Conservation (phyloP, 495 filamentous ascomycete genomes). For the Aspergillus asperescens region DNA sequence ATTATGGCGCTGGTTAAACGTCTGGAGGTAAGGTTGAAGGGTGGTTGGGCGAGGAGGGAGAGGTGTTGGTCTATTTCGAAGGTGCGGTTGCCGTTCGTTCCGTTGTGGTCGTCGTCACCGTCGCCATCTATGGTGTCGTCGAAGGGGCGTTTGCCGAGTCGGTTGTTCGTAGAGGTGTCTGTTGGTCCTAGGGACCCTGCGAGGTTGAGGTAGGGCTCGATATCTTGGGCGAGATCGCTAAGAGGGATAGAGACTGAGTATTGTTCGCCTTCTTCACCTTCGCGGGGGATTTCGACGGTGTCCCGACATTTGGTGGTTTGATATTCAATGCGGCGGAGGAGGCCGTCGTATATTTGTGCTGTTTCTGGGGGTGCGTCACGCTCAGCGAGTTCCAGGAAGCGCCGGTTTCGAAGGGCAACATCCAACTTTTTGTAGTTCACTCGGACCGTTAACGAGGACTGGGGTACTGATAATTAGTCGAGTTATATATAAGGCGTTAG, state of each 20-base stretch:
- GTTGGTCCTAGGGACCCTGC: conserved; percentile 35
- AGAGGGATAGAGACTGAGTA: conserved; percentile 35
- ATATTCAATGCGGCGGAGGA: conserved; percentile 65
- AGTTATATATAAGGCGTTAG: neutral
- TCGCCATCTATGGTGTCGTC: conserved; percentile 39
- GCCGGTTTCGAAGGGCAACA: conserved; percentile 72
- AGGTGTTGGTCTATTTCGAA: conserved; percentile 72
- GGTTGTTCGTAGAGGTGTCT: conserved; percentile 20
- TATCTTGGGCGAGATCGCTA: conserved; percentile 31
- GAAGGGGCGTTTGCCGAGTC: conserved; percentile 33
- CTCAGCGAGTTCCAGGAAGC: conserved; percentile 62
- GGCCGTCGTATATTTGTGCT: conserved; percentile 64
- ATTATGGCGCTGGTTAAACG: conserved; percentile 48
- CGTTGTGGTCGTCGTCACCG: conserved; percentile 14
- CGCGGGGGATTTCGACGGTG: conserved; percentile 46
- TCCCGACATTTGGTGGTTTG: conserved; percentile 64
- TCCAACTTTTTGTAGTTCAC: conserved; percentile 82
- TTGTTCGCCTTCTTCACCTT: conserved; percentile 48
- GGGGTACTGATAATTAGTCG: neutral
- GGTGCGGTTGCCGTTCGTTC: conserved; percentile 30
- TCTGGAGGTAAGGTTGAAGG: conserved; percentile 54
- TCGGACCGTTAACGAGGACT: conserved; percentile 63
- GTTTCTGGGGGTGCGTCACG: conserved; percentile 48
- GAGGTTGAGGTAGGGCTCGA: conserved; percentile 40
- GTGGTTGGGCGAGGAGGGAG: conserved; percentile 64